A percentile compares a stretch with the other conserved stretches of the same genome.
Evolutionary conservation across 192 early-diverging fungal species (phyloP).

Genomic region (Coemansia sp.): DNA sequence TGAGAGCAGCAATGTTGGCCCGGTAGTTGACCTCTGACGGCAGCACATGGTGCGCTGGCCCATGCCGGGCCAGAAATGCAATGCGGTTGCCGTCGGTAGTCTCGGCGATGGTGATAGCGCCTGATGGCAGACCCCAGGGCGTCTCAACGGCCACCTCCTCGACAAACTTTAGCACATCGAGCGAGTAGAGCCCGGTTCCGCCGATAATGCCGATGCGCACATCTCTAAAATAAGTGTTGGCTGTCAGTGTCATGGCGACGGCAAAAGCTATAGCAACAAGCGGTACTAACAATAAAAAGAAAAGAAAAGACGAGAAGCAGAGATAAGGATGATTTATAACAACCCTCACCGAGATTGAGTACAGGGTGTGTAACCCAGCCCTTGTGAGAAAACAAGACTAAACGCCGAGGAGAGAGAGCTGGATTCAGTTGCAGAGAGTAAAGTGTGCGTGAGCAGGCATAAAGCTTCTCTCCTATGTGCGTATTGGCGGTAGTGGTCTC

Average conservation of each 20-base stretch:
- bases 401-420: no score
- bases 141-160: conserved; percentile 85
- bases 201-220: conserved; percentile 92
- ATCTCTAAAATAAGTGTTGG: conserved; percentile 35
- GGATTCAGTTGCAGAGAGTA: no score
- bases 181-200: conserved; percentile 88
- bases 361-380: no score
- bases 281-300: not conserved
- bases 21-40: conserved; percentile 88
- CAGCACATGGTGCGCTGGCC: conserved; percentile 79
- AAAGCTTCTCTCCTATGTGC: no score
- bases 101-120: conserved; percentile 78
- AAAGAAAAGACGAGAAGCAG: not conserved
- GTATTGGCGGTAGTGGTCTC: no score
- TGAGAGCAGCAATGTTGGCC: conserved; percentile 98
- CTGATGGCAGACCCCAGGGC: conserved; percentile 86
- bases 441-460: no score
- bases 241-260: not conserved
- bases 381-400: no score
- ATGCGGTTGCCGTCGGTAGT: conserved; percentile 71
- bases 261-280: not conserved
- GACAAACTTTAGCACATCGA: conserved; percentile 75
- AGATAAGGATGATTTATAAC: no score
- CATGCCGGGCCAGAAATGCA: conserved; percentile 96
- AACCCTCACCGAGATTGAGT: no score